Conservation (phyloP, 306 rosid genomes). For the Trifolium repens region DNA sequence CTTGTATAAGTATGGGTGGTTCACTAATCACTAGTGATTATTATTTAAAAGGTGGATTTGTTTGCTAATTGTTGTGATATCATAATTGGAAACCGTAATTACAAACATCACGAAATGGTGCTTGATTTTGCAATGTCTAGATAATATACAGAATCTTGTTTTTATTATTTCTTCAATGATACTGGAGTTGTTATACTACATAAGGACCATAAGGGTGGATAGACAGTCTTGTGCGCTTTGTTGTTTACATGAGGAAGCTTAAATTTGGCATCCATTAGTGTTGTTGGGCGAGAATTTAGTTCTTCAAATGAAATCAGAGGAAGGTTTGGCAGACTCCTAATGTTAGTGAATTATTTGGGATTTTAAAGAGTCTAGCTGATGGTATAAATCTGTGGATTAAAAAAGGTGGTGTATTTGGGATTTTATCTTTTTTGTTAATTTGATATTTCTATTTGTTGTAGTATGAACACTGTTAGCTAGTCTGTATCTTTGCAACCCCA, state of each 20-base stretch:
- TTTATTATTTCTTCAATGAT: conserved; percentile 22
- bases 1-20: not conserved
- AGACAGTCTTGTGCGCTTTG: conserved; percentile 22
- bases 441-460: conserved; percentile 1
- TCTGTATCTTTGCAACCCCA: conserved; percentile 9
- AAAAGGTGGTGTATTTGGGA: not conserved
- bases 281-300: conserved; percentile 23
- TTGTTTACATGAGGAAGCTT: conserved; percentile 25
- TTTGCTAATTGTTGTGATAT: conserved; percentile 3
- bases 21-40: not conserved
- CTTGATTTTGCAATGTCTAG: conserved; percentile 23
- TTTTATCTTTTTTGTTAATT: not conserved
- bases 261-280: conserved; percentile 23
- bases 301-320: conserved; percentile 15
- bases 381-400: conserved; percentile 21
- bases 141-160: conserved; percentile 8
- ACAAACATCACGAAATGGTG: conserved; percentile 2
- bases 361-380: conserved; percentile 19
- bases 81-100: conserved; percentile 8
- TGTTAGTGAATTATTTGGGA: conserved; percentile 28
- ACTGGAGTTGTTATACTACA: conserved; percentile 17
- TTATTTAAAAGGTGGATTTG: conserved; percentile 6
- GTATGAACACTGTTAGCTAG: not conserved
- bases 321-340: conserved; percentile 22
- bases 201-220: conserved; percentile 7